phyloP scores from a whole-genome alignment of 257 asterid species.

The Euphrasia confusa region DNA sequence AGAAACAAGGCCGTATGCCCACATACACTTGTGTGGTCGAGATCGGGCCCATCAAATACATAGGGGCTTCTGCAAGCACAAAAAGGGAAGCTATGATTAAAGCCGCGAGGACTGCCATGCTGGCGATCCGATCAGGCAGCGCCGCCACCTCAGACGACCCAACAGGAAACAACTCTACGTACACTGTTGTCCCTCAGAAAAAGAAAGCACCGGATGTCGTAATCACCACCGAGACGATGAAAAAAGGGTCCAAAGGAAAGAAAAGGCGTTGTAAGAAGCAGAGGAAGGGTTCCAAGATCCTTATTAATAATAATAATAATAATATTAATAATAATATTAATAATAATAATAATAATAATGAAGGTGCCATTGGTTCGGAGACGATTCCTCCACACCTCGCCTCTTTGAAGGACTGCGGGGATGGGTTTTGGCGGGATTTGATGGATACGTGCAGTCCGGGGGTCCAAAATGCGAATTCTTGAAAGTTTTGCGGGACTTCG shows the following conservation, averaged over 20 bases:
- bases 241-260: conserved; percentile 48
- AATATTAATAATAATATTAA: background rate
- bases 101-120: conserved; percentile 92
- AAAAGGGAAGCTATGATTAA: conserved; percentile 91
- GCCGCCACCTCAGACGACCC: conserved; percentile 35
- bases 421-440: background rate
- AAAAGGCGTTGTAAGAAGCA: conserved; percentile 52
- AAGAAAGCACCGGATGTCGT: conserved; percentile 51
- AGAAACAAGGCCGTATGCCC: conserved; percentile 33
- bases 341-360: background rate
- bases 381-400: background rate
- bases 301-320: background rate
- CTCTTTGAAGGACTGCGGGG: conserved; percentile 20
- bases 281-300: conserved; percentile 31
- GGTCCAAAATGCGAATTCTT: conserved; percentile 9
- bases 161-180: conserved; percentile 30
- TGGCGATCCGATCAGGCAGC: conserved; percentile 65
- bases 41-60: conserved; percentile 67
- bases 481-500: conserved; percentile 1
- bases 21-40: conserved; percentile 61
- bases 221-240: conserved; percentile 37
- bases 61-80: conserved; percentile 76
- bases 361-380: conserved; percentile 25
- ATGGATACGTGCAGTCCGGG: conserved; percentile 14
- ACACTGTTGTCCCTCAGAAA: conserved; percentile 74